Evolutionary conservation across 2,329 filamentous ascomycete species (phyloP), one percentile per base, ranked within the genome.

Genomic region (Blumeria hordei): DNA sequence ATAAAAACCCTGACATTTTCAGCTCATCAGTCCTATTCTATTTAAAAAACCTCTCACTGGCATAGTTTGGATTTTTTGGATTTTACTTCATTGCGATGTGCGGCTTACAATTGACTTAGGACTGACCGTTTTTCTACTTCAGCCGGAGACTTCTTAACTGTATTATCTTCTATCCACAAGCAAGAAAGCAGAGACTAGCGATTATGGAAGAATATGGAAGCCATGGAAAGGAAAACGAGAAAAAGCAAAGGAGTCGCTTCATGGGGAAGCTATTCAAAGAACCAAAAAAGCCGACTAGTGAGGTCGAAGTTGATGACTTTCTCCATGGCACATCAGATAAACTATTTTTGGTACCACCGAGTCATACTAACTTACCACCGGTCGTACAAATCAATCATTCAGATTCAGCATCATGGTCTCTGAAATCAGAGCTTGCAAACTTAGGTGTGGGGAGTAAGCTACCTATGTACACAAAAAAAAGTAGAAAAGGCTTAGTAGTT

Each of bases 401-500:
- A 37, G 68, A 66, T 43, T 72, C 73, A 49, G 69, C 71, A 60
- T 65, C 71, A 61, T 75, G 71, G 71, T 73, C 73, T n/a, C 68
- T 67, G 21, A 70, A 72, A 37, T 64, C 68, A 50, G 69, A 72
- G 47, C 63, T 74, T 6, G 62, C 62, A 43, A 59, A 56, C 21
- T 56, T 49, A n/a, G 55, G 53, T 41, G 57, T 57, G 34, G 56
- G 55, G 32, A 55, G 59, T 50, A 53, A 56, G 39, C 58, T 59
- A 49, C 68, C 59, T 59, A 60, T 62, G 63, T 67, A 61, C 62
- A 64, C 63, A 55, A 67, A 67, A 55, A 66, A 70, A 61, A 71
- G 69, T 55, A 77, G 75, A 64, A 85, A 85, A 67, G 83, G 83
- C 9, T 70, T 92, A 58, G 71, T 71, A 4, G 88, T 95, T 37